These are phyloP conservation scores for Pseudogymnoascus sp. DNA, from an alignment of 2,329 filamentous ascomycete species.

Conservation along the genomic window DNA sequence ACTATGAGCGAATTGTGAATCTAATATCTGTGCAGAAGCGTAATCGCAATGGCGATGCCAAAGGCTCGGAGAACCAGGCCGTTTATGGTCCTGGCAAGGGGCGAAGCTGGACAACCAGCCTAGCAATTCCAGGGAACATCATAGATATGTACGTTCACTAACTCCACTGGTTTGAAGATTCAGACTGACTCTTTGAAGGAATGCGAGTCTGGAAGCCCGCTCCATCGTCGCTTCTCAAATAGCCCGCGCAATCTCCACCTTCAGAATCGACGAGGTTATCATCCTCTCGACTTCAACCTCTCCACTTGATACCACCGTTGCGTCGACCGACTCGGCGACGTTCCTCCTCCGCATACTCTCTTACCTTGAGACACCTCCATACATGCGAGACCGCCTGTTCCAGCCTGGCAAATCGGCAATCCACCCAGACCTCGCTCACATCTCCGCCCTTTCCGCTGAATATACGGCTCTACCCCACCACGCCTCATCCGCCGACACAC, in stretches of 20 bases:
- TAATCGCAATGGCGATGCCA: conserved; percentile 26
- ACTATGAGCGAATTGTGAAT: background rate
- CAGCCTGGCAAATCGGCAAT: conserved; percentile 31
- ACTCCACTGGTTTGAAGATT: background rate
- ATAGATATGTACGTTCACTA: conserved; percentile 54
- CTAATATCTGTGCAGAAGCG: conserved; percentile 24
- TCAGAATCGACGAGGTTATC: conserved; percentile 76
- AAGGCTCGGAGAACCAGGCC: conserved; percentile 35
- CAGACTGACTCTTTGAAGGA: background rate
- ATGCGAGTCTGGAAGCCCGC: conserved; percentile 51
- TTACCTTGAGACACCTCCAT: conserved; percentile 77
- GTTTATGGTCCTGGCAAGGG: conserved; percentile 58
- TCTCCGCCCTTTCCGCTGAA: background rate
- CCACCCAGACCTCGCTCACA: conserved; percentile 1
- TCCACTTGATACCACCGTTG: conserved; percentile 20
- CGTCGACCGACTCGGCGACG: conserved; percentile 59
- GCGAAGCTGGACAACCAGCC: conserved; percentile 64
- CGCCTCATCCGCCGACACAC: conserved; percentile 65
- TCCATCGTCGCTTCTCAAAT: conserved; percentile 66
- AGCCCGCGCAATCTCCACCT: conserved; percentile 73
- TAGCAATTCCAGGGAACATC: conserved; percentile 72
- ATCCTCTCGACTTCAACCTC: conserved; percentile 52
- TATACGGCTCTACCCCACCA: conserved; percentile 49
- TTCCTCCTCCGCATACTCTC: conserved; percentile 72
- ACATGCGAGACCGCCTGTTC: conserved; percentile 69